Evolutionary conservation across 208 protist genomes (phyloP).

Genomic region (Leishmania mexicana): DNA sequence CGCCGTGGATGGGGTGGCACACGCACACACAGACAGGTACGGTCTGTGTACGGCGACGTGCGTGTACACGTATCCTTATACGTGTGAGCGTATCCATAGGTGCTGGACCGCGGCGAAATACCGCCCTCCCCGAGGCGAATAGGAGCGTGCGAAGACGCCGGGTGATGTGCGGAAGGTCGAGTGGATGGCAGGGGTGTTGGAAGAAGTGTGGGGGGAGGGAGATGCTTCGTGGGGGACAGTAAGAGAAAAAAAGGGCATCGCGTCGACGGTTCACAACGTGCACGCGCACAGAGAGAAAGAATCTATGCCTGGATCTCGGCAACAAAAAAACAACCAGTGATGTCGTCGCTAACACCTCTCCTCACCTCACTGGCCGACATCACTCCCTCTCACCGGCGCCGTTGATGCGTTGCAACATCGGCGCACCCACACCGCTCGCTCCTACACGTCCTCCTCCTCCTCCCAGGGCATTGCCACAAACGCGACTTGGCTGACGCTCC

Average conservation of each 20-base stretch:
- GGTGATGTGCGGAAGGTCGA: neutral
- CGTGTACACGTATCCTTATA: neutral
- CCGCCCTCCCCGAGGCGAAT: neutral
- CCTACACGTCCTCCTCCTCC: slow-evolving; percentile 67
- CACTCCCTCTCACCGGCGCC: neutral
- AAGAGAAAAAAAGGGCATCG: neutral
- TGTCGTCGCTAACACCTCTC: neutral
- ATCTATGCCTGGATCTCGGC: neutral
- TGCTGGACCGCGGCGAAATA: neutral
- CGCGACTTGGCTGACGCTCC: slow-evolving; percentile 25
- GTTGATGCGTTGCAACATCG: neutral
- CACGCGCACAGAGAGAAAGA: neutral
- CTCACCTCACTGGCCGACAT: neutral
- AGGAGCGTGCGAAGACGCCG: neutral
- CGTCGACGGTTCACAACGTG: neutral
- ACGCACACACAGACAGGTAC: neutral
- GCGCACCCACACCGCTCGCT: neutral
- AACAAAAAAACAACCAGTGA: neutral
- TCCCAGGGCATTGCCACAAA: slow-evolving; percentile 90
- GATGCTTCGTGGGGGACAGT: too few relatives aligned
- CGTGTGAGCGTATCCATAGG: neutral
- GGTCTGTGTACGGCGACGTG: neutral
- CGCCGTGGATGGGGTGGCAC: neutral
- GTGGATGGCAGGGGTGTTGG: neutral
- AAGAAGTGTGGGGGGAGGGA: neutral